Conservation (phyloP, 75 land plant genomes). For the Cunninghamia lanceolata region DNA sequence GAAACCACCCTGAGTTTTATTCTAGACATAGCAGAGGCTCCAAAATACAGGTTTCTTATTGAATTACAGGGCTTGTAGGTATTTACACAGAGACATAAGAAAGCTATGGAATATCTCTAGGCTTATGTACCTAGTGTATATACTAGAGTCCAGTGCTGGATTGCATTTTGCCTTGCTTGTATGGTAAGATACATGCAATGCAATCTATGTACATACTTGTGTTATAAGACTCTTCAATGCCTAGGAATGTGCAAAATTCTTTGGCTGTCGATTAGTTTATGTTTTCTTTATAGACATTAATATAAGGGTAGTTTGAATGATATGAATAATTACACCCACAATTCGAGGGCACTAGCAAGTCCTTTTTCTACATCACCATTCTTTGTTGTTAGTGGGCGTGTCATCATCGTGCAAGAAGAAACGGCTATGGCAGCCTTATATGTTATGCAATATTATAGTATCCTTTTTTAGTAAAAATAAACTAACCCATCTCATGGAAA, state of each 20-base stretch:
- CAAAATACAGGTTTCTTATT: not conserved
- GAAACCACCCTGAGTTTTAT: not conserved
- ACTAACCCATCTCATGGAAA: not conserved
- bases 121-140: too few species aligned
- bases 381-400: not conserved
- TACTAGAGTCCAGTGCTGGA: not conserved
- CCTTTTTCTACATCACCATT: not conserved
- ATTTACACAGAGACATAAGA: not conserved
- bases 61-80: not conserved
- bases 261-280: not conserved
- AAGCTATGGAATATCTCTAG: not conserved
- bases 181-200: not conserved
- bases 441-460: too few species aligned
- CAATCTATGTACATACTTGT: not conserved
- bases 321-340: conserved; percentile 12
- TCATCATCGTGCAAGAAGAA: not conserved
- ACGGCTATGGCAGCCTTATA: not conserved
- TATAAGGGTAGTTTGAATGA: not conserved
- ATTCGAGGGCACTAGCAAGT: not conserved
- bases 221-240: not conserved
- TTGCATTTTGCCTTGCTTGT: not conserved
- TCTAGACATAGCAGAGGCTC: not conserved
- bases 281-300: not conserved
- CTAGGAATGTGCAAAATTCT: not conserved
- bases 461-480: not conserved